Evolutionary conservation across 2,329 filamentous ascomycete species (phyloP).

Genomic region (Hirsutella thompsonii): DNA sequence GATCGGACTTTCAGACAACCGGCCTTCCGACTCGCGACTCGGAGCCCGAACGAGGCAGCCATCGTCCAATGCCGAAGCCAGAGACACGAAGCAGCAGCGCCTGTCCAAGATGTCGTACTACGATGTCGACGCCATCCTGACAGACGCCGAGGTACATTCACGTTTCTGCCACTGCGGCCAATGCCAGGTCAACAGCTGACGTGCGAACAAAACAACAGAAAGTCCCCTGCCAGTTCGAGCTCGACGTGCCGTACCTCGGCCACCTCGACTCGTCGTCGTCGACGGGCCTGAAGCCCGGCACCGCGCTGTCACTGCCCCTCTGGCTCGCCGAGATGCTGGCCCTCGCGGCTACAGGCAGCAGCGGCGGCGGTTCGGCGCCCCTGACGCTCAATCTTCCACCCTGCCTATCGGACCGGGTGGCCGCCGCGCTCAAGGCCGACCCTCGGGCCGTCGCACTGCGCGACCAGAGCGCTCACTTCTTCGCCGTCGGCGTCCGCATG

Average conservation of each 20-base stretch:
- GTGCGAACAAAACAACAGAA: constrained; percentile 46
- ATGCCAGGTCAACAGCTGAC: too few species aligned
- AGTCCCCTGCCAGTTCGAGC: constrained; percentile 88
- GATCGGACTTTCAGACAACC: too few species aligned
- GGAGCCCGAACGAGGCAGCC: too few species aligned
- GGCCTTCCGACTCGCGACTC: too few species aligned
- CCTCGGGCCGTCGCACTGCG: constrained; percentile 75
- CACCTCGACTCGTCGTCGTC: constrained; percentile 74
- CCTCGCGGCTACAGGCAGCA: constrained; percentile 40
- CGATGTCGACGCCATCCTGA: constrained; percentile 72
- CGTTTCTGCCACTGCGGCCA: too few species aligned
- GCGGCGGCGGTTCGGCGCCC: constrained; percentile 44
- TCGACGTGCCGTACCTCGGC: constrained; percentile 76
- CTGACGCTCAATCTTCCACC: constrained; percentile 72
- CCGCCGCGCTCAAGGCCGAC: constrained; percentile 85
- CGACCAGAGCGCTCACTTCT: constrained; percentile 76
- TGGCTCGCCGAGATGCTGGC: constrained; percentile 95
- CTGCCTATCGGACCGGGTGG: constrained; percentile 63
- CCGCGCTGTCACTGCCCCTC: constrained; percentile 70
- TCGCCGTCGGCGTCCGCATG: constrained; percentile 72
- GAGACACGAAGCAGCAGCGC: not conserved
- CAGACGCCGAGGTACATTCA: constrained; percentile 63
- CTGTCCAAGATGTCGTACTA: constrained; percentile 57
- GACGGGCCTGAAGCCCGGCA: constrained; percentile 63
- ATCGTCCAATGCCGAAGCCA: not conserved